Conservation (phyloP, 2,329 filamentous ascomycete genomes). For the Whalleya microplaca region DNA sequence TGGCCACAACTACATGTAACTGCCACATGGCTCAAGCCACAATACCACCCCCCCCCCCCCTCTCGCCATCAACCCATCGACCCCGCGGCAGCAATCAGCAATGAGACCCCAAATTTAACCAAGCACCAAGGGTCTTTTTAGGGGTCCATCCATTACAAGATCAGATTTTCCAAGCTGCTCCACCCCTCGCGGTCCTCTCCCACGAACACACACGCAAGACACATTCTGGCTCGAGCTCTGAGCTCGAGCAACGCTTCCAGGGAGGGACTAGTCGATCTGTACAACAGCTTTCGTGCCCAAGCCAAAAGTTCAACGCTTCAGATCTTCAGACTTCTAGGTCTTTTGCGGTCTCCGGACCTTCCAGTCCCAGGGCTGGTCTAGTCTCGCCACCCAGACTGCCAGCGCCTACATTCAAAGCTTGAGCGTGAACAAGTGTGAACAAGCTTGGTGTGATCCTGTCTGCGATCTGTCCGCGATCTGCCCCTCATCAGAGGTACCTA, state of each 20-base stretch:
- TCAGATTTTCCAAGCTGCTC: neutral
- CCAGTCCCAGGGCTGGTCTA: neutral
- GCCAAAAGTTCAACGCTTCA: neutral
- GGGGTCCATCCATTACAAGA: neutral
- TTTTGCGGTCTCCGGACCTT: neutral
- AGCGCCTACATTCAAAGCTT: neutral
- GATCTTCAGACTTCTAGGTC: neutral
- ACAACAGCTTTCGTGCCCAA: neutral
- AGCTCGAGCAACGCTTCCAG: neutral
- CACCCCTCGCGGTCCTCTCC: neutral
- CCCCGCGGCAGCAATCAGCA: neutral
- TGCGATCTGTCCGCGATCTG: neutral
- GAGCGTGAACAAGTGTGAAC: neutral
- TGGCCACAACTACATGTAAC: neutral
- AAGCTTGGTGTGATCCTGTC: neutral
- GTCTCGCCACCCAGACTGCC: neutral
- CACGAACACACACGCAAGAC: no score
- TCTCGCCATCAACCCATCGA: neutral
- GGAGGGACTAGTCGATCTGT: neutral
- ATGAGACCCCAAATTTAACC: neutral
- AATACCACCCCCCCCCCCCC: neutral
- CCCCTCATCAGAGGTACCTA: neutral
- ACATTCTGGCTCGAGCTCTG: neutral
- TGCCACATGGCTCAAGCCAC: neutral
- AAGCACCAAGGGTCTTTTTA: neutral